These are phyloP conservation scores for Otatea glauca DNA, from an alignment of 176 grass and related monocot genomes.

Conservation along the genomic window DNA sequence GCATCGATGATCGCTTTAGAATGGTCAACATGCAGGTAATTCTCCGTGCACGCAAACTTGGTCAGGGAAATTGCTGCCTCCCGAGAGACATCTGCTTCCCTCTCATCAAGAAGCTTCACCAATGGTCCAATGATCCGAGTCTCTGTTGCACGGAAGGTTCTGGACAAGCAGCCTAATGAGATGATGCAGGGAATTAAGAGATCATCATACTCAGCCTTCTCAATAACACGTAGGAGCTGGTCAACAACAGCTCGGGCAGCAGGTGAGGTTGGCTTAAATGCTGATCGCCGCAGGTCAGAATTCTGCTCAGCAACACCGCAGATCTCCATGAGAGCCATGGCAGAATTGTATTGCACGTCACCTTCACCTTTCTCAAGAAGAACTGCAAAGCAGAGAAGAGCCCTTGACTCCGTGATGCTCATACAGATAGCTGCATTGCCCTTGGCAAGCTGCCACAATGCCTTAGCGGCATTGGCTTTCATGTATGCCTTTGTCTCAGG, in stretches of 20 bases:
- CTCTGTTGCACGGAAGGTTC: slow-evolving; percentile 96
- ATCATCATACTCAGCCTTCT: slow-evolving; percentile 91
- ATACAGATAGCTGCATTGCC: slow-evolving; percentile 85
- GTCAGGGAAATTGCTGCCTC: slow-evolving; percentile 70
- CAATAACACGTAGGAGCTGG: slow-evolving; percentile 78
- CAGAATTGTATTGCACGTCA: slow-evolving; percentile 84
- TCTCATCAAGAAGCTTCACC: slow-evolving; percentile 88
- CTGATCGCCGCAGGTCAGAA: slow-evolving; percentile 69
- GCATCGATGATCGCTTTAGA: slow-evolving; percentile 83
- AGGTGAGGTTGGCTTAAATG: slow-evolving; percentile 89
- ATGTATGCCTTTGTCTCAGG: slow-evolving; percentile 82
- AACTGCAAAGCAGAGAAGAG: slow-evolving; percentile 87
- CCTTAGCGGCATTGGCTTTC: slow-evolving; percentile 96
- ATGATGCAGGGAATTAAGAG: slow-evolving; percentile 88
- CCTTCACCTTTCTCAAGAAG: slow-evolving; percentile 83
- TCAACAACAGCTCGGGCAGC: slow-evolving; percentile 90
- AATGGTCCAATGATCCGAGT: slow-evolving; percentile 85
- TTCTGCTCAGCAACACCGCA: slow-evolving; percentile 76
- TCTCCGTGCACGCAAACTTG: slow-evolving; percentile 78
- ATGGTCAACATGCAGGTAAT: slow-evolving; percentile 87
- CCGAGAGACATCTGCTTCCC: slow-evolving; percentile 68
- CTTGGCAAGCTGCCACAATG: slow-evolving; percentile 81
- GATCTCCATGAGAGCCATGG: slow-evolving; percentile 99
- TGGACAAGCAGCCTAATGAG: slow-evolving; percentile 81
- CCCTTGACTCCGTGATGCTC: slow-evolving; percentile 96